These are phyloP conservation scores for Saturnispora quitensis DNA, from an alignment of 805 yeast genomes.

Conservation along the genomic window DNA sequence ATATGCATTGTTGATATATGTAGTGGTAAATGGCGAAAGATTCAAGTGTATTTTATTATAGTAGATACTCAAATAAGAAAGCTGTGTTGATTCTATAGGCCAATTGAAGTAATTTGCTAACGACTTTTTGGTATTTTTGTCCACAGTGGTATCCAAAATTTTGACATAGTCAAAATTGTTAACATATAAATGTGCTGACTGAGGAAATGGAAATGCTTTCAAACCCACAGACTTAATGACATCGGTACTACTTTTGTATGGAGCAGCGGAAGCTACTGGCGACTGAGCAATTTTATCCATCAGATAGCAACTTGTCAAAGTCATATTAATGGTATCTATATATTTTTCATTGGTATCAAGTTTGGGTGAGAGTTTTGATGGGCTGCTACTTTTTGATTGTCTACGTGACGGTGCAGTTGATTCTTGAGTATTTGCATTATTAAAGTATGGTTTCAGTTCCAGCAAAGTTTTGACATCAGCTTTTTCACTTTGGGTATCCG, in stretches of 20 bases:
- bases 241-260: conserved; percentile 7
- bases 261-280: background rate
- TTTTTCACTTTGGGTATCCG: background rate
- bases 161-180: conserved; percentile 21
- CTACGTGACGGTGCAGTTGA: background rate
- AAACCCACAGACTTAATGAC: conserved; percentile 5
- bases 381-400: background rate
- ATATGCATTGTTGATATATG: conserved; percentile 26
- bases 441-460: background rate
- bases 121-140: conserved; percentile 18
- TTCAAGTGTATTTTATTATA: conserved; percentile 29
- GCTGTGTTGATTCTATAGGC: conserved; percentile 24
- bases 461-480: background rate
- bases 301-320: background rate
- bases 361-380: background rate
- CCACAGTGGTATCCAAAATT: conserved; percentile 22
- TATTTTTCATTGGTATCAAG: background rate
- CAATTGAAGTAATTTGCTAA: conserved; percentile 27
- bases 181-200: background rate
- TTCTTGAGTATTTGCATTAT: background rate
- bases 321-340: conserved; percentile 4
- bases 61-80: conserved; percentile 26
- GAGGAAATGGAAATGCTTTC: conserved; percentile 6
- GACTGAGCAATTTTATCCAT: background rate
- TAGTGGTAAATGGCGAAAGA: conserved; percentile 29